Conservation (phyloP, 306 rosid species). For the Lathyrus oleraceus region DNA sequence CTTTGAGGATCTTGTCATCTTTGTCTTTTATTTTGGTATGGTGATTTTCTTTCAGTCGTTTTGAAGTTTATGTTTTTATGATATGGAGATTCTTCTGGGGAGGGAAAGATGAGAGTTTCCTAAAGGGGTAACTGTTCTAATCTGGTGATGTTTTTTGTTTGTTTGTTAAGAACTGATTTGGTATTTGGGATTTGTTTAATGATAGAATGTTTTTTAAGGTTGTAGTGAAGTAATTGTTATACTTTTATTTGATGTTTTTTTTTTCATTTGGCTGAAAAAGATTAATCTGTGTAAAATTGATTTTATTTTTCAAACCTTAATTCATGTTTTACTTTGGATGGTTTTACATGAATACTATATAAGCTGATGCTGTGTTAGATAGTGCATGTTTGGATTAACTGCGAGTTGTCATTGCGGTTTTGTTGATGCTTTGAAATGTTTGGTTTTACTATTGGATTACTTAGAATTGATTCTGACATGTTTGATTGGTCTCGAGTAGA, state of each 20-base stretch:
- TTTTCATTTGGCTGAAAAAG: slow-evolving; percentile 27
- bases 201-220: slow-evolving; percentile 32
- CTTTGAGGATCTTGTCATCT: slow-evolving; percentile 48
- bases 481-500: too few species aligned
- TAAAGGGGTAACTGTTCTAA: slow-evolving; percentile 12
- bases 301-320: slow-evolving; percentile 23
- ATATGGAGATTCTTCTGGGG: slow-evolving; percentile 32
- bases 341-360: slow-evolving; percentile 6
- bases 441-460: too few species aligned
- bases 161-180: slow-evolving; percentile 39
- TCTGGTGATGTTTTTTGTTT: slow-evolving; percentile 7
- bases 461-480: too few species aligned
- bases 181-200: slow-evolving; percentile 1
- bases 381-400: background rate
- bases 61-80: slow-evolving; percentile 31
- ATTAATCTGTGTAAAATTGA: slow-evolving; percentile 8
- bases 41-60: background rate
- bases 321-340: slow-evolving; percentile 19
- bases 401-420: background rate
- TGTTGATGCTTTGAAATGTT: background rate
- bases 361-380: slow-evolving; percentile 20
- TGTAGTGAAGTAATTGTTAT: slow-evolving; percentile 25
- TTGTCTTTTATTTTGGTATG: background rate
- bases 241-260: slow-evolving; percentile 8
- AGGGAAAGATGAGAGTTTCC: slow-evolving; percentile 34